Base-by-base conservation (phyloP, 805 yeast genomes). In the Yamadazyma sp. region DNA sequence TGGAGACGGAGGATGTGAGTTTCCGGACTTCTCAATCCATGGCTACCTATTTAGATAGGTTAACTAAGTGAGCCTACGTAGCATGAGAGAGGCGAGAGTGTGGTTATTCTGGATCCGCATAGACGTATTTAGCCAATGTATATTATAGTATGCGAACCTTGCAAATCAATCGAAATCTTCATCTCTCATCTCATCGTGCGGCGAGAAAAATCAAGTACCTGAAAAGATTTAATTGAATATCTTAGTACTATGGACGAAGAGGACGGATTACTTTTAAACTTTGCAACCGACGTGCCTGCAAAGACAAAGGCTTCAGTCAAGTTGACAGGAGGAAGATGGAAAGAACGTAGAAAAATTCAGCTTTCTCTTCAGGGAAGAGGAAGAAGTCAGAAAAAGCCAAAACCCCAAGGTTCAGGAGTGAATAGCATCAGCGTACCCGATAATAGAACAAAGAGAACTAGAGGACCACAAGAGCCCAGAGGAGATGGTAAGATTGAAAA, bases 321-420 rank as follows among this genome's bases (percentile, higher is more conserved):
- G 52, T 73, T 79, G 2, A 67, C 75, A 2, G 91, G 91, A 24
- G 95, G 95, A 11, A 74, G 73, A 46, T 87, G 95, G 95, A 82
- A 76, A 50, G 95, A 87, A 40, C 73, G 95, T 45, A 67, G 93
- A 49, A 78, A 76, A 54, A 63, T 77, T 41, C 80, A 77, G 51
- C 67, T 74, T 50, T 58, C 71, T 38, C 54, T 69, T 25, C 67
- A 67, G 47, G 82, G 80, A 19, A 67, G 75, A 48, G 61, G 57
- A 5, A 48, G 60, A 35, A 46, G 37, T 19, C 19, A 31, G 15
- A 53, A 46, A 25, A 52, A 51, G 29, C 36, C 35, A 5, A 51
- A 40, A 29, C 22, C 33, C 2, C 50, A 53, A 3, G 50, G 54
- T 7, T 47, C 63, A 10, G 65, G 70, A 1, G 69, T 63, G 8